A percentile compares a stretch with the other conserved stretches of the same genome.
These are phyloP conservation scores for Zangia roseola DNA, from an alignment of 768 basidiomycete species.

Conservation along the genomic window DNA sequence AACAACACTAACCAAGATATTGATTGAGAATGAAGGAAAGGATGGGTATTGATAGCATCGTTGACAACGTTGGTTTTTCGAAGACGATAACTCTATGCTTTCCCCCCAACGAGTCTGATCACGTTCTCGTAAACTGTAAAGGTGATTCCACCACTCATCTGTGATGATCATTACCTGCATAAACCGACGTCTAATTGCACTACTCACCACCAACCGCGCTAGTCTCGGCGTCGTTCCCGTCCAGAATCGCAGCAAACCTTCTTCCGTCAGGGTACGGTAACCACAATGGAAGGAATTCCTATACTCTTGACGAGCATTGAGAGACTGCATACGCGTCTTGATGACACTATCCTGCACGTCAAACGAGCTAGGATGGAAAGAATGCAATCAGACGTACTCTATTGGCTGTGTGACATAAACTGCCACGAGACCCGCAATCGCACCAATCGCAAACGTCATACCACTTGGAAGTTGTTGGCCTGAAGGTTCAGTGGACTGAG, in stretches of 20 bases:
- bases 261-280: slow-evolving; percentile 91
- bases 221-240: slow-evolving; percentile 92
- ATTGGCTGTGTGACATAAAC: slow-evolving; percentile 89
- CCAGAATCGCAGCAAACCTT: slow-evolving; percentile 91
- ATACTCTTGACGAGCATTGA: slow-evolving; percentile 80
- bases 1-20: slow-evolving; percentile 17
- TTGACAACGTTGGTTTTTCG: too few species aligned
- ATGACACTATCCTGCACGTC: slow-evolving; percentile 61
- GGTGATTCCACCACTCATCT: slow-evolving; percentile 92
- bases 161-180: slow-evolving; percentile 1
- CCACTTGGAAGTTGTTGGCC: slow-evolving; percentile 83
- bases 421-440: slow-evolving; percentile 89
- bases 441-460: slow-evolving; percentile 94
- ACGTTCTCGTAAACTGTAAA: slow-evolving; percentile 91
- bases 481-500: slow-evolving; percentile 78
- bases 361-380: not conserved
- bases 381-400: slow-evolving; percentile 49
- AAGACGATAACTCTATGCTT: slow-evolving; percentile 5
- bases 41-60: not conserved
- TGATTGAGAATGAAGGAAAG: slow-evolving; percentile 10
- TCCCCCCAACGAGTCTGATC: slow-evolving; percentile 49
- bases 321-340: slow-evolving; percentile 97
- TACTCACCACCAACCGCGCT: slow-evolving; percentile 75
- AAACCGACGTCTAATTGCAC: not conserved
- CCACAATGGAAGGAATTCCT: slow-evolving; percentile 95